Base-by-base conservation (phyloP, 345 rosid species). In the Aquilaria malaccensis region DNA sequence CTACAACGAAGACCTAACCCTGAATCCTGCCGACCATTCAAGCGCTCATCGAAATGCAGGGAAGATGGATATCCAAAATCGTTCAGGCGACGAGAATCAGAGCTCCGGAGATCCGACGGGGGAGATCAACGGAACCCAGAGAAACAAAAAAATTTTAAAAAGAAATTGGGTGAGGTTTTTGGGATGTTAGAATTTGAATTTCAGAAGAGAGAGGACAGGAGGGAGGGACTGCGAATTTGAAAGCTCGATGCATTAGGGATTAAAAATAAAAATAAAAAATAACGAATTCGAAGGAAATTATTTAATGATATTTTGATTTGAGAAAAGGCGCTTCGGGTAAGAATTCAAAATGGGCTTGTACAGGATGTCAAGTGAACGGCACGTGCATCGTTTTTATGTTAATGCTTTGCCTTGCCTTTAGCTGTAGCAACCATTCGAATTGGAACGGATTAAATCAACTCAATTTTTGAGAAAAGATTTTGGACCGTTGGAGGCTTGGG, bases 331-430 rank as follows among this genome's bases (percentile, higher is more conserved):
- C 73, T 77, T 37, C 70, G 31, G 71, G 70, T 65, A 64, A 63
- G 71, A 84, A 79, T 80, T 79, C 85, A 83, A 65, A 85, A 78
- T 63, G 49, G 43, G 75, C 63, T 47, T 22, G 22, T 0, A 61
- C n/a, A 46, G 15, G 6, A 2, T 30, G 33, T 64, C 79, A 75
- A 70, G 75, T 67, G 79, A 60, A 7, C 51, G 11, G 72, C 86
- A 67, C 67, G 81, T 72, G 83, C 59, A 15, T 45, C 12, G 6
- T 43, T 50, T 22, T 22, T 22, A 22, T 22, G 22, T 22, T 22
- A 22, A 22, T 22, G 22, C 22, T 1, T 22, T 22, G 22, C 22
- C 22, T 22, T 22, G 22, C 15, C 15, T 15, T 15, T 15, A 15
- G 15, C 15, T 22, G 22, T 22, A 22, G 22, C 22, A 22, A 22